Conservation (phyloP, 331 rosid genomes). For the Rosa hybrid region DNA sequence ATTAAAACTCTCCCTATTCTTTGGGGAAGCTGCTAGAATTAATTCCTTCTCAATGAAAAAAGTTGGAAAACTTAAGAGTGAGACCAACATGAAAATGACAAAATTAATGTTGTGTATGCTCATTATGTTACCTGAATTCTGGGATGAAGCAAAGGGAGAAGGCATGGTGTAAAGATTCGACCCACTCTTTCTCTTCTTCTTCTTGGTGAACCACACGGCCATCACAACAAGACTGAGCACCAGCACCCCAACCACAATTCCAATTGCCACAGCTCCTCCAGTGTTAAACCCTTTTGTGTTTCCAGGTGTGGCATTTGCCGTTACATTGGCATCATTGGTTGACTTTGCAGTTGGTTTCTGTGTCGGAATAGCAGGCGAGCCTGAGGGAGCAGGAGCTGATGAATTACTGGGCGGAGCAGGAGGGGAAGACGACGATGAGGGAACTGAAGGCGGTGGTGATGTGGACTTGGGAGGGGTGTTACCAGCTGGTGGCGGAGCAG, state of each 20-base stretch:
- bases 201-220: slow-evolving; percentile 65
- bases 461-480: slow-evolving; percentile 39
- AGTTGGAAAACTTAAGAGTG: not conserved
- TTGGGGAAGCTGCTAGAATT: not conserved
- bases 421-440: slow-evolving; percentile 49
- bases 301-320: slow-evolving; percentile 26
- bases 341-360: slow-evolving; percentile 60
- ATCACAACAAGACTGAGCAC: slow-evolving; percentile 67
- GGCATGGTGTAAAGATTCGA: slow-evolving; percentile 46
- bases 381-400: slow-evolving; percentile 32
- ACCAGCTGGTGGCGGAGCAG: slow-evolving; percentile 47
- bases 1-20: not conserved
- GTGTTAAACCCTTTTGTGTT: slow-evolving; percentile 42
- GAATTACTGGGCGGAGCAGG: slow-evolving; percentile 50
- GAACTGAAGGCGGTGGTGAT: slow-evolving; percentile 64
- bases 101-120: slow-evolving; percentile 1
- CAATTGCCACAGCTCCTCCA: slow-evolving; percentile 72
- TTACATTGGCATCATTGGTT: slow-evolving; percentile 33
- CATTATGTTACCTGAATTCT: slow-evolving; percentile 80
- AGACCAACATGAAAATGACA: not conserved
- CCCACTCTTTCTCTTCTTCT: slow-evolving; percentile 56
- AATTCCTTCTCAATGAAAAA: not conserved
- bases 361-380: slow-evolving; percentile 46
- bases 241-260: slow-evolving; percentile 56
- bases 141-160: slow-evolving; percentile 88